These are phyloP conservation scores for Tinospora cordifolia DNA, from an alignment of 164 flowering plant species.

Conservation along the genomic window DNA sequence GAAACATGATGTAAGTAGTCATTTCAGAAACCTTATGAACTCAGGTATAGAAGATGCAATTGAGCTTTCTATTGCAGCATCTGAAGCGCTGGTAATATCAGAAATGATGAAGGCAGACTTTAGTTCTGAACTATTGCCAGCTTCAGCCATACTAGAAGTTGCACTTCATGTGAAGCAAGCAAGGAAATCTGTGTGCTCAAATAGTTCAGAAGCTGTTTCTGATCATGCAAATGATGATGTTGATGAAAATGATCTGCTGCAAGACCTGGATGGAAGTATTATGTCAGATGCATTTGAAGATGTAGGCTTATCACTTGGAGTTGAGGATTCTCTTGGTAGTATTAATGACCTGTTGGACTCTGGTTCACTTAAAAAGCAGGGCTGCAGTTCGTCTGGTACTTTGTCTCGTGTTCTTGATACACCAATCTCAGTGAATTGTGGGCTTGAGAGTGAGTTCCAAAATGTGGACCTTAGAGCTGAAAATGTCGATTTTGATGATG, in stretches of 20 bases:
- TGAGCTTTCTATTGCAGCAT: conserved; percentile 75
- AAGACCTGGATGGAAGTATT: conserved; percentile 50
- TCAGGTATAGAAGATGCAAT: conserved; percentile 41
- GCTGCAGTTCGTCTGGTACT: conserved; percentile 7
- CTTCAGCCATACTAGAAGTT: conserved; percentile 52
- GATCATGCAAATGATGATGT: conserved; percentile 16
- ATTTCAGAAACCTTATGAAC: conserved; percentile 12
- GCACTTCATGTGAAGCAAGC: conserved; percentile 69
- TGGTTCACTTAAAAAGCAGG: conserved; percentile 18
- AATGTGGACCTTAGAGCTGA: conserved; percentile 12
- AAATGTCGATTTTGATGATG: conserved; percentile 11
- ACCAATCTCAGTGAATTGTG: conserved; percentile 24
- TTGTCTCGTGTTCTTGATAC: conserved; percentile 40
- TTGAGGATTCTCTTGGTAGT: neutral
- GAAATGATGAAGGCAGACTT: conserved; percentile 33
- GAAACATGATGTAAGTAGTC: conserved; percentile 16
- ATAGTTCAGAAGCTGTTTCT: conserved; percentile 19
- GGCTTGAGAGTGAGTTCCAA: conserved; percentile 16
- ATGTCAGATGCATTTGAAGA: conserved; percentile 68
- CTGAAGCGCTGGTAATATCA: conserved; percentile 77
- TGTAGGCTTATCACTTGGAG: conserved; percentile 45
- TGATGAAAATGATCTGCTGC: conserved; percentile 40
- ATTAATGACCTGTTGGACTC: conserved; percentile 16
- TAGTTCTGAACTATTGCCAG: conserved; percentile 23
- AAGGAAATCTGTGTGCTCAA: conserved; percentile 23